phyloP scores from a whole-genome alignment of 306 rosid species.

The Echinosophora koreensis region DNA sequence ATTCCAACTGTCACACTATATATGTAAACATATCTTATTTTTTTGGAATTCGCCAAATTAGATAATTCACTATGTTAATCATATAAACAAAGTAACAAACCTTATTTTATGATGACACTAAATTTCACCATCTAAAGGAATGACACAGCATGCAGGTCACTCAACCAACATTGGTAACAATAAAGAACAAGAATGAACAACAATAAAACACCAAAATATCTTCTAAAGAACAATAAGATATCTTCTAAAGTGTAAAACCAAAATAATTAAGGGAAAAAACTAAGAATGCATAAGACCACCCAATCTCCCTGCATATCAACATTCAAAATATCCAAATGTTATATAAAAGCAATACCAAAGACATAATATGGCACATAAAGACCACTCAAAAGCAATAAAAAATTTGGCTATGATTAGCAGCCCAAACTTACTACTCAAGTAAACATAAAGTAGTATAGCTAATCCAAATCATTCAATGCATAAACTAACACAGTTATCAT shows the following conservation, averaged over 20 bases:
- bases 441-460: conserved; percentile 20
- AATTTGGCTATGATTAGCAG: conserved; percentile 6
- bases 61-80: conserved; percentile 12
- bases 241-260: neutral
- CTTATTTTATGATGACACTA: conserved; percentile 5
- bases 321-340: conserved; percentile 7
- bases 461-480: conserved; percentile 32
- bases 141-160: neutral
- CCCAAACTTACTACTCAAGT: conserved; percentile 3
- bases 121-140: conserved; percentile 8
- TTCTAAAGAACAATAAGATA: conserved; percentile 5
- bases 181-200: neutral
- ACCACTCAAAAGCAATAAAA: neutral
- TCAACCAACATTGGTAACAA: neutral
- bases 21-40: neutral
- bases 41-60: conserved; percentile 31
- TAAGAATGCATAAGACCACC: conserved; percentile 8
- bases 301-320: conserved; percentile 14
- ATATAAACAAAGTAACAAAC: neutral
- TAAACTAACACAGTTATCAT: conserved; percentile 22
- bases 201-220: conserved; percentile 18
- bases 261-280: neutral
- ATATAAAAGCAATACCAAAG: neutral
- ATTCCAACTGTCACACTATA: conserved; percentile 7
- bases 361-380: neutral